Evolutionary conservation across 1,284 basidiomycete genomes (phyloP).

Genomic region (Trichosporon inkin): DNA sequence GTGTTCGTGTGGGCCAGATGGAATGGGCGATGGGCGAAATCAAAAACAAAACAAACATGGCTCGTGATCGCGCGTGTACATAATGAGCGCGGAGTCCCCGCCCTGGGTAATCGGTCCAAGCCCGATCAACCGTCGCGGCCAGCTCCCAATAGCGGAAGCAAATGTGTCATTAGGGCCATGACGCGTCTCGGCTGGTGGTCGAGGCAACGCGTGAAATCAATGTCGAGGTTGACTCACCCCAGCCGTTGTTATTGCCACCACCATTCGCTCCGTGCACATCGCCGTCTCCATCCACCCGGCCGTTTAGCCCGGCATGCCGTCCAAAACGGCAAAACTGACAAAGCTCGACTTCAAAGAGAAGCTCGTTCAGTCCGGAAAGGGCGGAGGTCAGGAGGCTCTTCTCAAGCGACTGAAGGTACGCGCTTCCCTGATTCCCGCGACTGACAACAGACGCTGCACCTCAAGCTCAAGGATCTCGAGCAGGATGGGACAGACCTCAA

Average conservation of each 20-base stretch:
- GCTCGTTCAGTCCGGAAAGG: constrained; percentile 54
- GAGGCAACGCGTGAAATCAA: background rate
- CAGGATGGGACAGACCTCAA: constrained; percentile 76
- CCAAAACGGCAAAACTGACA: constrained; percentile 18
- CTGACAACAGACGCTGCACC: constrained; percentile 58
- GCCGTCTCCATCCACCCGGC: background rate
- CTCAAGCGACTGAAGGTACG: constrained; percentile 72
- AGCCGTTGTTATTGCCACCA: constrained; percentile 2
- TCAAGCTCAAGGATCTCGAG: constrained; percentile 76
- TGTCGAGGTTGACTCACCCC: constrained; percentile 1
- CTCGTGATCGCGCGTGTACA: background rate
- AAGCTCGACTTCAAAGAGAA: constrained; percentile 71
- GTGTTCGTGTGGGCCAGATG: background rate
- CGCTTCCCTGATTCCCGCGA: background rate
- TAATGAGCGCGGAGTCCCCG: background rate
- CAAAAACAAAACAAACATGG: constrained; percentile 7
- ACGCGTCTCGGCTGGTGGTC: background rate
- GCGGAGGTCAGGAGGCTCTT: constrained; percentile 57
- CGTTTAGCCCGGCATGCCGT: constrained; percentile 18
- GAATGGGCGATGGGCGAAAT: background rate
- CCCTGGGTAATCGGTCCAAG: background rate
- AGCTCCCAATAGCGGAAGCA: constrained; percentile 10
- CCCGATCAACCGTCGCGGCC: background rate
- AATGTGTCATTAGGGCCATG: background rate
- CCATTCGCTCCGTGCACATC: constrained; percentile 8